phyloP scores from a whole-genome alignment of 73 alveolate species.

The Paramecium sonneborni region DNA sequence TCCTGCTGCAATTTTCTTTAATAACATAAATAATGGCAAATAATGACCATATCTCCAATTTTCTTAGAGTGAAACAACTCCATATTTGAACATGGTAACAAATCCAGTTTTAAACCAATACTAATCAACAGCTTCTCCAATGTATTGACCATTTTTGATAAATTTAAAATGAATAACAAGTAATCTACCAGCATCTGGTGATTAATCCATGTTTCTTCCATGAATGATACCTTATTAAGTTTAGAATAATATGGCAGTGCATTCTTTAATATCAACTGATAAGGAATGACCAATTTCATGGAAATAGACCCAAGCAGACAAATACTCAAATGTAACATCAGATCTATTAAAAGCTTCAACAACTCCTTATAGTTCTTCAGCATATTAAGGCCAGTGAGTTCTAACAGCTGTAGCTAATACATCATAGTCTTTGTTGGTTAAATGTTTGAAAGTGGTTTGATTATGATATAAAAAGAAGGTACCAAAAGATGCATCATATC shows the following conservation, averaged over 20 bases:
- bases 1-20: neutral
- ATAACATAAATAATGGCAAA: neutral
- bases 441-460: neutral
- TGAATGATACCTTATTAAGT: neutral
- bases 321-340: conserved; percentile 49
- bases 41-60: conserved; percentile 52
- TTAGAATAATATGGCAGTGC: neutral
- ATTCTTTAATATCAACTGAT: neutral
- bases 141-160: neutral
- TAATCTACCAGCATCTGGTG: neutral
- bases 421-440: neutral
- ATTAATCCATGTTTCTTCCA: conserved; percentile 36
- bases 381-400: conserved; percentile 7
- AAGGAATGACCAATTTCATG: conserved; percentile 42
- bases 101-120: conserved; percentile 53
- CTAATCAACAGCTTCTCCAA: conserved; percentile 56
- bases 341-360: conserved; percentile 9
- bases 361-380: conserved; percentile 37
- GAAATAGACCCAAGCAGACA: conserved; percentile 58
- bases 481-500: conserved; percentile 52
- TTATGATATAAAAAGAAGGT: conserved; percentile 36
- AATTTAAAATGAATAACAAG: neutral
- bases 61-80: conserved; percentile 17
- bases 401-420: neutral
- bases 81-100: conserved; percentile 2